Percentiles rank a stretch among this genome's conserved stretches.
Conservation (phyloP, 371 early-diverging fungal genomes). For the Syncephalis fuscata region DNA sequence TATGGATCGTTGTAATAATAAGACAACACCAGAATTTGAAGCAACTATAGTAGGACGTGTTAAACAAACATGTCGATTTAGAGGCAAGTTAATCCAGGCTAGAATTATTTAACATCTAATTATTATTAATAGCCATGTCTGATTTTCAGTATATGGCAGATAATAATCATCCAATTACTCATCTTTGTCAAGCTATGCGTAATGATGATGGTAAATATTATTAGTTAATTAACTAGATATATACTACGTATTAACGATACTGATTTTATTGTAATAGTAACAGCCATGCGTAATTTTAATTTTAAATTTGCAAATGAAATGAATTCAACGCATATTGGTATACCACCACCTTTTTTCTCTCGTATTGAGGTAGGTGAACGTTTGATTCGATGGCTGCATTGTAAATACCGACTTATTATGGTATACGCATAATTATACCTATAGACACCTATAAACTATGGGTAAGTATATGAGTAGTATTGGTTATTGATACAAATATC, state of each 20-base stretch:
- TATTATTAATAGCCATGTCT: constrained; percentile 3
- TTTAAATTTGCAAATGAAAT: background rate
- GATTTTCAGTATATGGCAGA: constrained; percentile 6
- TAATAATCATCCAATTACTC: constrained; percentile 2
- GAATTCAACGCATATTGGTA: background rate
- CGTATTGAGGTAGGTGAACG: constrained; percentile 1
- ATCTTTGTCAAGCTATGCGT: constrained; percentile 3
- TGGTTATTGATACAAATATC: too few relatives aligned
- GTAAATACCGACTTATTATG: too few relatives aligned
- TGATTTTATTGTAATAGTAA: constrained; percentile 1
- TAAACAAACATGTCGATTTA: constrained; percentile 7
- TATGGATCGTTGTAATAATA: too few relatives aligned
- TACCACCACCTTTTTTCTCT: constrained; percentile 7
- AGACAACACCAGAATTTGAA: too few relatives aligned
- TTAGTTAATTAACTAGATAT: too few relatives aligned
- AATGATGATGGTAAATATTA: background rate
- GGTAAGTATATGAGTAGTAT: too few relatives aligned
- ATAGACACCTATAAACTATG: too few relatives aligned
- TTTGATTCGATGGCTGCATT: too few relatives aligned
- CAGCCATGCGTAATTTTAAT: constrained; percentile 3
- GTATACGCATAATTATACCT: too few relatives aligned
- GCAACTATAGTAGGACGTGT: constrained; percentile 6
- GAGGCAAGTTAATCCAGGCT: constrained; percentile 3
- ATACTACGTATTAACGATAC: too few relatives aligned
- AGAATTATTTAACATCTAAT: background rate